These are phyloP conservation scores for Ceratocystis cubensis DNA, from an alignment of 2,329 filamentous ascomycete genomes.

Conservation along the genomic window DNA sequence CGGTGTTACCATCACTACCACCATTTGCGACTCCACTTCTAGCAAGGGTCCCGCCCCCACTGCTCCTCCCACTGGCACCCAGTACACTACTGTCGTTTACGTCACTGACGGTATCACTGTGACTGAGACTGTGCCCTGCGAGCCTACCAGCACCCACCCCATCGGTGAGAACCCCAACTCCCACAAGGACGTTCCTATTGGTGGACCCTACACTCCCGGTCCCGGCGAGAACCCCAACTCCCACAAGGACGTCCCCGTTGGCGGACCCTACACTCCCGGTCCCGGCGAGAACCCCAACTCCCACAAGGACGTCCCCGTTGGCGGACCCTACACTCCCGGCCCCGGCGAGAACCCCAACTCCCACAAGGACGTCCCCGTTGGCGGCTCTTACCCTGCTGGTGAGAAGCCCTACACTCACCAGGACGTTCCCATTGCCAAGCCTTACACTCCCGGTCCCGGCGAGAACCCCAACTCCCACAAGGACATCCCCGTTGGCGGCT, in stretches of 20 bases:
- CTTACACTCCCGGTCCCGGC: neutral
- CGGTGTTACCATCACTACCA: slow-evolving; percentile 12
- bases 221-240: neutral
- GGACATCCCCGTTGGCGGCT: neutral
- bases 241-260: neutral
- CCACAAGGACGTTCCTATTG: neutral
- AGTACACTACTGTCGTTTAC: slow-evolving; percentile 3
- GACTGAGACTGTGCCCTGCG: slow-evolving; percentile 12
- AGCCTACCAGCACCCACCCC: neutral
- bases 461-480: neutral
- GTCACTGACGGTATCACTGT: slow-evolving; percentile 6
- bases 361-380: neutral
- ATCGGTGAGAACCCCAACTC: neutral
- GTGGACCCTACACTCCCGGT: neutral
- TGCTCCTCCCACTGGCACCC: neutral
- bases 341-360: neutral
- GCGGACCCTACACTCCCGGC: neutral
- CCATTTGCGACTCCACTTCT: slow-evolving; percentile 10
- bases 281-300: neutral
- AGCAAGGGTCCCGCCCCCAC: neutral
- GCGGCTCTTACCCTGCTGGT: neutral
- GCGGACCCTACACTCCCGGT: neutral
- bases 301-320: neutral
- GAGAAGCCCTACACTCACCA: neutral
- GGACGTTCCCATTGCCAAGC: neutral